Evolutionary conservation across 176 grass and related monocot genomes (phyloP).

Genomic region (Poa annua): DNA sequence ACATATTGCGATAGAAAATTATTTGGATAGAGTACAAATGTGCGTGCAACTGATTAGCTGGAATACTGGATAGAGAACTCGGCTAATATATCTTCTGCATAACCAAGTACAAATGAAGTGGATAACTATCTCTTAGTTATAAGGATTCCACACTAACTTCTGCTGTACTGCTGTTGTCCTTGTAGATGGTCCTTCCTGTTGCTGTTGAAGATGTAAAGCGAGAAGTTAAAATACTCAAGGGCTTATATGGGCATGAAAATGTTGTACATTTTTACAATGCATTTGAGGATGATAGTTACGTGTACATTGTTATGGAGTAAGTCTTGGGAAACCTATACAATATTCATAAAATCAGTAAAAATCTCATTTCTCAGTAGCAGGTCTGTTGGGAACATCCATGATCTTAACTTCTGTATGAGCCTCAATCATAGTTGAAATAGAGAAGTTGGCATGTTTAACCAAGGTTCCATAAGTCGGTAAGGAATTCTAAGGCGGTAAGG

Average conservation of each 20-base stretch:
- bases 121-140: slow-evolving; percentile 9
- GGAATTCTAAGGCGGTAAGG: no score
- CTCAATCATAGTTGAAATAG: slow-evolving; percentile 22
- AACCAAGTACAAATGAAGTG: slow-evolving; percentile 32
- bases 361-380: not conserved
- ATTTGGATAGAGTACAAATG: slow-evolving; percentile 34
- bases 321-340: slow-evolving; percentile 39
- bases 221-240: slow-evolving; percentile 95
- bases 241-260: slow-evolving; percentile 87
- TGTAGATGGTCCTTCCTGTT: slow-evolving; percentile 86
- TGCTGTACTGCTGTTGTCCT: slow-evolving; percentile 14
- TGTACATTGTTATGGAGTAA: slow-evolving; percentile 99
- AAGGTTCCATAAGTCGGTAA: no score
- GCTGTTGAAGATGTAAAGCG: slow-evolving; percentile 93
- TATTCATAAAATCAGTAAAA: not conserved
- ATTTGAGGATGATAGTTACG: slow-evolving; percentile 84
- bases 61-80: not conserved
- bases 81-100: not conserved
- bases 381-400: not conserved
- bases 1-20: not conserved
- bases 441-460: not conserved
- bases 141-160: slow-evolving; percentile 19
- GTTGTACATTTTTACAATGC: slow-evolving; percentile 89
- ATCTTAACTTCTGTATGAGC: not conserved
- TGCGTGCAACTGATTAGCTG: slow-evolving; percentile 40